Base-by-base conservation (phyloP, 768 basidiomycete species). In the Psilocybe cubensis region DNA sequence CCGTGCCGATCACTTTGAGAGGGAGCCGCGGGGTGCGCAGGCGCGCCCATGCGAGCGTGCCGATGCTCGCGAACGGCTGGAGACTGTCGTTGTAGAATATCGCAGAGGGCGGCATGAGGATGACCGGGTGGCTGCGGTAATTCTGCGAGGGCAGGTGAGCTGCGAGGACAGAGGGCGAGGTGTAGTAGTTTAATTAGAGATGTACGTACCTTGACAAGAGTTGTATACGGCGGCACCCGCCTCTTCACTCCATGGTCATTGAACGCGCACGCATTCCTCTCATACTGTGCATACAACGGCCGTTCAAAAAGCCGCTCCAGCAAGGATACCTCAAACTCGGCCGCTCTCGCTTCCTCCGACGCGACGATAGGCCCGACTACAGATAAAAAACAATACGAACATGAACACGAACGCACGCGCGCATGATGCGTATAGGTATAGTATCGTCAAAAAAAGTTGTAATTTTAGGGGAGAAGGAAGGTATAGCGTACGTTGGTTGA, bases 81-180 rank as follows among this genome's bases (percentile, higher is more conserved):
- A 83, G 58, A 2, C 73, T 74, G 58, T 83, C 81, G 47, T 78
- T 73, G 59, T 83, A 83, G 52, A 83, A 83, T n/a, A 83, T 71
- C 4, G 80, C 76, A 5, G 80, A 81, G 10, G 81, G 79, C 11
- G 80, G 79, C 81, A 82, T 83, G 44, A 83, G 68, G 54, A 83
- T 83, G 6, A 73, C 80, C 20, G 80, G 80, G 63, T 82, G 79
- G 57, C 79, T 81, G 27, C 79, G 76, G 61, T 80, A 81, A 59
- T 80, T 81, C 79, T 79, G 52, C 31, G 58, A 20, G 23, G 44
- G n/a, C n/a, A n/a, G n/a, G n/a, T n/a, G n/a, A n/a, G n/a, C n/a
- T n/a, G n/a, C n/a, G n/a, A n/a, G n/a, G n/a, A n/a, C n/a, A n/a
- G n/a, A n/a, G n/a, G n/a, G n/a, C n/a, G n/a, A n/a, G n/a, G n/a